Percentiles rank a stretch among this genome's conserved stretches.
phyloP scores from a whole-genome alignment of 306 rosid genomes.

The Quillaja saponaria region DNA sequence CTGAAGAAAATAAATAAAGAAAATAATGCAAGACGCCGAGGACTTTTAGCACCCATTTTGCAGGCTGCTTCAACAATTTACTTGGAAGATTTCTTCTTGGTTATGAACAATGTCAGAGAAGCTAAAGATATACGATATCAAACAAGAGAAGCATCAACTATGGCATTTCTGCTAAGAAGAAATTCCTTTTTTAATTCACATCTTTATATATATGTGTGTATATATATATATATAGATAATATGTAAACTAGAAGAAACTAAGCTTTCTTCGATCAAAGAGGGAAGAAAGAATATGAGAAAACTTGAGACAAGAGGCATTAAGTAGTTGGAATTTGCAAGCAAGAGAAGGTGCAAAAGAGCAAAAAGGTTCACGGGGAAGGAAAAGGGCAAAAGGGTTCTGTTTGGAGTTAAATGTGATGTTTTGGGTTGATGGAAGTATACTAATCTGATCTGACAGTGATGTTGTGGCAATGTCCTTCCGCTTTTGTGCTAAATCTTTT shows the following conservation, averaged over 20 bases:
- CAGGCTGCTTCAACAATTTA: conserved; percentile 31
- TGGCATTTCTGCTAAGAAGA: conserved; percentile 46
- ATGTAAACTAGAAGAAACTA: conserved; percentile 60
- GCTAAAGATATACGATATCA: conserved; percentile 61
- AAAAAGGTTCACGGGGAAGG: conserved; percentile 51
- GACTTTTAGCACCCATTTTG: conserved; percentile 51
- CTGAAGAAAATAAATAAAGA: conserved; percentile 48
- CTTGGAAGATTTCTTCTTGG: conserved; percentile 33
- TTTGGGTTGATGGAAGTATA: background rate
- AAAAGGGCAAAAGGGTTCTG: conserved; percentile 52
- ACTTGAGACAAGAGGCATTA: conserved; percentile 91
- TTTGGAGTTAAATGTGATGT: conserved; percentile 50
- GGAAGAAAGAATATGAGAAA: conserved; percentile 83
- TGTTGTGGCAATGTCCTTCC: conserved; percentile 29
- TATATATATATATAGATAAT: conserved; percentile 25
- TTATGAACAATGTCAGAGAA: conserved; percentile 42
- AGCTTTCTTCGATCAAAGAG: conserved; percentile 81
- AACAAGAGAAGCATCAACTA: conserved; percentile 46
- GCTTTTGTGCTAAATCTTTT: conserved; percentile 45
- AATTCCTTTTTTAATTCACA: conserved; percentile 36
- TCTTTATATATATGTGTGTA: no score
- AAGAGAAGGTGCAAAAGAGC: conserved; percentile 69
- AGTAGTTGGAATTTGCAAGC: conserved; percentile 81
- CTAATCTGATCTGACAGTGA: conserved; percentile 26
- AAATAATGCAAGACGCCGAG: conserved; percentile 43